phyloP scores from a whole-genome alignment of 768 basidiomycete species.

The Symmetrospora coprosmae region DNA sequence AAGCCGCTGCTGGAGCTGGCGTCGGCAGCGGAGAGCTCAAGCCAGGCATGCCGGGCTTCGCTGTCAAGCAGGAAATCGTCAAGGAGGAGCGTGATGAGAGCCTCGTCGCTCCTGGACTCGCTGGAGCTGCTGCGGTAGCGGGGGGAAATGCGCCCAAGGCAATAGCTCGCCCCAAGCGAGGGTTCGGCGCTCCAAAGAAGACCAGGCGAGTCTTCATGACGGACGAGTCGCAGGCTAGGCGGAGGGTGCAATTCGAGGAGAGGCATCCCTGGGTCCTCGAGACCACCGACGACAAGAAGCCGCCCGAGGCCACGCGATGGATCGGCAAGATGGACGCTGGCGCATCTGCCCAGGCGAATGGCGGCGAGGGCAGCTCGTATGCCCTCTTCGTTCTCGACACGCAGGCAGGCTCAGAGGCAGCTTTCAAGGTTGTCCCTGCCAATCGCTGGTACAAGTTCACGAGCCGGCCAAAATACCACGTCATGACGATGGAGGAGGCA shows the following conservation, averaged over 20 bases:
- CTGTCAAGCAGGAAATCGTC: not conserved
- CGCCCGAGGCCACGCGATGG: constrained; percentile 12
- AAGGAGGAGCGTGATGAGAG: constrained; percentile 14
- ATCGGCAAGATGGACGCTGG: constrained; percentile 18
- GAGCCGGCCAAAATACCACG: constrained; percentile 3
- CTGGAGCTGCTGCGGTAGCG: not conserved
- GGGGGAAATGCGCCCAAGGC: not conserved
- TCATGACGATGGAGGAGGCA: constrained; percentile 10
- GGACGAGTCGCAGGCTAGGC: constrained; percentile 6
- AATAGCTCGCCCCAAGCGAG: not conserved
- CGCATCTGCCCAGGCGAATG: constrained; percentile 4
- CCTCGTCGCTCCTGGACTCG: not conserved
- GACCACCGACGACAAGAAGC: constrained; percentile 11
- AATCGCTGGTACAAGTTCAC: constrained; percentile 19
- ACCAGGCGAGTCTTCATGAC: constrained; percentile 12
- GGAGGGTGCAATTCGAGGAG: constrained; percentile 14
- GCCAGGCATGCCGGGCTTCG: constrained; percentile 16
- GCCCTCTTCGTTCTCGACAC: constrained; percentile 11
- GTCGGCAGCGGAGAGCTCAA: not conserved
- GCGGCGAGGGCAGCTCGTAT: constrained; percentile 11
- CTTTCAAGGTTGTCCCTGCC: constrained; percentile 18
- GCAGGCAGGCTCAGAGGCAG: constrained; percentile 8
- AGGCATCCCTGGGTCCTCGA: constrained; percentile 19
- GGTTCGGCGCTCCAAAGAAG: constrained; percentile 20
- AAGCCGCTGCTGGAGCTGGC: not conserved